Evolutionary conservation across 305 asterid genomes (phyloP), one percentile per base, ranked within the genome.

Genomic region (Ilex paraguariensis): DNA sequence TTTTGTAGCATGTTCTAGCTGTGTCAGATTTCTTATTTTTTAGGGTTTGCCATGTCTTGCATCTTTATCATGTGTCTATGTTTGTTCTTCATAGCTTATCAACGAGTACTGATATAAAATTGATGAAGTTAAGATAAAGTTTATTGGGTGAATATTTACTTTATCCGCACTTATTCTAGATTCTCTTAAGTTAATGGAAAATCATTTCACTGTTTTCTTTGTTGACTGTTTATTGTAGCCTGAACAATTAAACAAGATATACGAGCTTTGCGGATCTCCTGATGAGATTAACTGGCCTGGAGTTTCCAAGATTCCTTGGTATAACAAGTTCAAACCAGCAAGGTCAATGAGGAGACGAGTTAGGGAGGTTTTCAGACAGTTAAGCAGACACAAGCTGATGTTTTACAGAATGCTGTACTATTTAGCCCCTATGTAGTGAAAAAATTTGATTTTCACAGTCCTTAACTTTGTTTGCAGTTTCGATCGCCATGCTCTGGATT

Each of bases 231-330:
- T 21, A 11, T 65, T 76, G 73, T 84, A 93, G 99, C 90, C 95
- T 30, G 99, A 93, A 65, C 99, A 93, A 80, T 77, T 93, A 69
- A 86, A 70, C 75, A 93, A 87, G 80, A 93, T 93, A 75, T 93
- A 73, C 70, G 96, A 93, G 82, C 96, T 93, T 69, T 93, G 99
- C 79, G 99, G 99, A 62, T 74, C 91, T 56, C 99, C 99, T 58
- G 99, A 93, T 77, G 99, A 93, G 80, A 58, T 81, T 66, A 77
- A 79, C n/a, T 93, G 99, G 99, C 97, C 99, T 61, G 97, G 99
- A 65, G 97, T 93, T 69, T 84, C 99, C 49, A 93, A 87, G 87
- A 75, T 84, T 40, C 95, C 91, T 13, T 93, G 96, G 99, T 93
- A 93, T 76, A 82, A 72, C 84, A 93, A 90, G 77, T 90, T 93